Evolutionary conservation across 2,329 filamentous ascomycete genomes (phyloP).

Genomic region (Herpotrichia juniperi): DNA sequence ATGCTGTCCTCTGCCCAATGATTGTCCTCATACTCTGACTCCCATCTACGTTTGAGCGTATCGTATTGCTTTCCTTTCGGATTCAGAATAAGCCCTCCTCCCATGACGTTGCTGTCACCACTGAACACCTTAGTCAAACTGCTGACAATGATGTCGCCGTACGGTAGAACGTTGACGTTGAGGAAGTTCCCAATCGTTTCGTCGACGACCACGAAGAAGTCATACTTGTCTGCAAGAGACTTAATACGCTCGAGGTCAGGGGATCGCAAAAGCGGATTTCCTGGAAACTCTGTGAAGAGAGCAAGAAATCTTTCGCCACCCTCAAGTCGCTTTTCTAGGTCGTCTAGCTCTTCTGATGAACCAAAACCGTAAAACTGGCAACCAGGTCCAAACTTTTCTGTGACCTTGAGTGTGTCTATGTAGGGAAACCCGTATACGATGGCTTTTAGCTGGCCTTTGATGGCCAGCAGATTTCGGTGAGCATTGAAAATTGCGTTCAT

Average conservation of each 20-base stretch:
- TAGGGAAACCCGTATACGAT: slow-evolving; percentile 98
- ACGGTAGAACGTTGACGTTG: slow-evolving; percentile 90
- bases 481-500: slow-evolving; percentile 96
- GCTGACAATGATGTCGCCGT: slow-evolving; percentile 90
- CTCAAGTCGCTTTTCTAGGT: slow-evolving; percentile 75
- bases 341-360: slow-evolving; percentile 77
- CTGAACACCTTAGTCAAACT: slow-evolving; percentile 97
- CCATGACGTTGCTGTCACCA: slow-evolving; percentile 98
- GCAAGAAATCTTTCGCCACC: slow-evolving; percentile 78
- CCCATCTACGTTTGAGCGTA: slow-evolving; percentile 69
- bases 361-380: slow-evolving; percentile 87
- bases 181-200: slow-evolving; percentile 97
- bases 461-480: slow-evolving; percentile 73
- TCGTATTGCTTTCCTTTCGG: slow-evolving; percentile 73
- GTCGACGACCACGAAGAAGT: slow-evolving; percentile 90
- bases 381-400: slow-evolving; percentile 92
- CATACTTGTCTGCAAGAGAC: slow-evolving; percentile 77
- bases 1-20: slow-evolving; percentile 95
- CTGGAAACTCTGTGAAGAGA: slow-evolving; percentile 93
- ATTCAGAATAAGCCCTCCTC: slow-evolving; percentile 74
- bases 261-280: slow-evolving; percentile 85
- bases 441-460: slow-evolving; percentile 71
- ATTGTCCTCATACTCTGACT: slow-evolving; percentile 77
- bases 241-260: slow-evolving; percentile 86
- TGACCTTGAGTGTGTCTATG: slow-evolving; percentile 92